Evolutionary conservation across 1,284 basidiomycete genomes (phyloP), one percentile per base, ranked within the genome.

Genomic region (Violaceomyces palustris): DNA sequence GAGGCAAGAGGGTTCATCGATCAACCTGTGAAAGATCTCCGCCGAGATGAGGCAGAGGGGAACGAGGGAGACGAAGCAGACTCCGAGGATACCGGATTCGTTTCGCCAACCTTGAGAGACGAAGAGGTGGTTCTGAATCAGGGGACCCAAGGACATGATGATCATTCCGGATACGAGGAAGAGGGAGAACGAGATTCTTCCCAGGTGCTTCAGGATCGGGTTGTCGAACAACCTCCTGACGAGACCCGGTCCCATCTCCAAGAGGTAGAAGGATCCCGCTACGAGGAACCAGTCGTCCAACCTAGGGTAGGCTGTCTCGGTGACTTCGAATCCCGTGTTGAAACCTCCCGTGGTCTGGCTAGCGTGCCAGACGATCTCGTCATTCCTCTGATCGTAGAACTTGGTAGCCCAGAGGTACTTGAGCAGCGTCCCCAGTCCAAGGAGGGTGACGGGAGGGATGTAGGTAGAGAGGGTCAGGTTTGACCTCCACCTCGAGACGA

Each of bases 251-350:
- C 42, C 51, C 29, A 66, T 38, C 35, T 66, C 63, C 19, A 66
- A 31, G 14, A 66, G 52, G 11, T 51, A 43, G 8, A 66, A 26
- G n/a, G 53, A 39, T 34, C 58, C 61, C 11, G 61, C 50, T 15
- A 41, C 46, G 14, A 66, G 41, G 29, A 66, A 34, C 50, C 52
- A 66, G 51, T 66, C 60, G 22, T 66, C 64, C 37, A 60, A 51
- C 38, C 64, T 53, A 4, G 64, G 61, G 45, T 49, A 63, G 15
- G 61, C 60, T 7, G 30, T 46, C 32, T 47, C 47, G 45, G 42
- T 44, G 42, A 42, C 37, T 31, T 61, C 46, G 41, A 51, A 57
- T 39, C 52, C 37, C 9, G 45, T 37, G 41, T 61, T 57, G 32
- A 66, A 55, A 32, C 25, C 26, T n/a, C 56, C 63, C 8, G 50